phyloP scores from a whole-genome alignment of 495 filamentous ascomycete genomes.

The Xanthoparmelia taractica region DNA sequence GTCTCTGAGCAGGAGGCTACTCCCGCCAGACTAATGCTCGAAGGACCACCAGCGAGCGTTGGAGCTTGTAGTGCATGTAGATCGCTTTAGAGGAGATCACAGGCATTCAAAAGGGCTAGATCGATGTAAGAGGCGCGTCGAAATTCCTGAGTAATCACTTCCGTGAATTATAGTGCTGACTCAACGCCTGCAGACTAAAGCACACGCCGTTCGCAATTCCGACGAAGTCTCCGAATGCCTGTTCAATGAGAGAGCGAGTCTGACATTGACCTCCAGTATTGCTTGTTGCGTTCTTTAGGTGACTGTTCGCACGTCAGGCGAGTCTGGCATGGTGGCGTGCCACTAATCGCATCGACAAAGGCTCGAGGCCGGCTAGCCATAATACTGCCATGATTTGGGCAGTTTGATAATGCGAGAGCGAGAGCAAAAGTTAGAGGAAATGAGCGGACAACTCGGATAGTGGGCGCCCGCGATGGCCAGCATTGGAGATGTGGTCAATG shows the following conservation, averaged over 20 bases:
- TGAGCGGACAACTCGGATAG: neutral
- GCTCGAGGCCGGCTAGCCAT: neutral
- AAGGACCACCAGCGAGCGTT: conserved; percentile 5
- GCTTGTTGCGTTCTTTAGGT: neutral
- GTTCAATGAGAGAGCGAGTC: neutral
- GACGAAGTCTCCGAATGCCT: neutral
- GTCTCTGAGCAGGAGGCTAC: conserved; percentile 1
- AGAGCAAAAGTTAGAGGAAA: neutral
- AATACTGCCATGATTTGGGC: neutral
- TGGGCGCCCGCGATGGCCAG: neutral
- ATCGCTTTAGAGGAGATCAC: neutral
- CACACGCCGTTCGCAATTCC: neutral
- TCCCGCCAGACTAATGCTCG: conserved; percentile 5
- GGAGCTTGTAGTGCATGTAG: neutral
- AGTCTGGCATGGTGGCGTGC: neutral
- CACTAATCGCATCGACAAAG: neutral
- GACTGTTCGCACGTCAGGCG: neutral
- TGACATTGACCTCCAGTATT: neutral
- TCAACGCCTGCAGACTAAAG: conserved; percentile 6
- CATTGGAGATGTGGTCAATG: neutral
- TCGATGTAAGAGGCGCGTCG: neutral
- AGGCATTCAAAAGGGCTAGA: conserved; percentile 9
- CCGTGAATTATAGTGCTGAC: conserved; percentile 15
- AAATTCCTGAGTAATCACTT: conserved; percentile 12
- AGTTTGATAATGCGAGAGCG: neutral